Base-by-base conservation (phyloP, 495 filamentous ascomycete genomes). In the Talaromyces thailandensis region DNA sequence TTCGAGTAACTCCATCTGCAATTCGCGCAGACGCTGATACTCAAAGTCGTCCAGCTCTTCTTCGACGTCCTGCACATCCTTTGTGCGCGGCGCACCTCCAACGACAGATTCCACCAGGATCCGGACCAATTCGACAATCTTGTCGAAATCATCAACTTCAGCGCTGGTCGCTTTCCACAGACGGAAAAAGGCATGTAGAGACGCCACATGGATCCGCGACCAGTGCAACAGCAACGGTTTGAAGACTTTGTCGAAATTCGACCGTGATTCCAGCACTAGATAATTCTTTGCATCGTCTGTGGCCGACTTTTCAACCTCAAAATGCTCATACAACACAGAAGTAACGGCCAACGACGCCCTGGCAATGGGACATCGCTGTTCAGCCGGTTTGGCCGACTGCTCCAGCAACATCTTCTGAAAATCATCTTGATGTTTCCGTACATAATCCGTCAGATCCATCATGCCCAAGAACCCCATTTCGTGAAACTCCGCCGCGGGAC, bases 371-470 rank as follows among this genome's bases (percentile, higher is more conserved):
- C 93, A 97, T 58, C 93, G 82, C 65, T 91, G 85, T 58, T 84
- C 77, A 8, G 81, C 60, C 6, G 88, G 82, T 68, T 86, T 85
- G 12, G 86, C 85, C 5, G 90, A 90, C 73, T 99, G 93, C 72
- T 99, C 94, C 25, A 96, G 76, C 37, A 99, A 80, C 65, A 93
- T 75, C 73, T 93, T 96, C 67, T 96, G 93, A 66, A 94, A 98
- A 35, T 85, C 85, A 70, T 97, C 92, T 68, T 96, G 91, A 65
- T 95, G 85, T 68, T 90, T 95, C 65, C 88, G 82, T 56, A 96
- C 90, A 71, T 90, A 99, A 72, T 98, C 92, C 6, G 91, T 92
- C 68, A 98, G 70, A 72, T 99, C 94, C 92, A 98, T 96, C 86
- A 99, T 91, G 23, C 95, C 94, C 48, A 99, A 73, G 70, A 93